Evolutionary conservation across 345 rosid species (phyloP).

Genomic region (Salix purpurea): DNA sequence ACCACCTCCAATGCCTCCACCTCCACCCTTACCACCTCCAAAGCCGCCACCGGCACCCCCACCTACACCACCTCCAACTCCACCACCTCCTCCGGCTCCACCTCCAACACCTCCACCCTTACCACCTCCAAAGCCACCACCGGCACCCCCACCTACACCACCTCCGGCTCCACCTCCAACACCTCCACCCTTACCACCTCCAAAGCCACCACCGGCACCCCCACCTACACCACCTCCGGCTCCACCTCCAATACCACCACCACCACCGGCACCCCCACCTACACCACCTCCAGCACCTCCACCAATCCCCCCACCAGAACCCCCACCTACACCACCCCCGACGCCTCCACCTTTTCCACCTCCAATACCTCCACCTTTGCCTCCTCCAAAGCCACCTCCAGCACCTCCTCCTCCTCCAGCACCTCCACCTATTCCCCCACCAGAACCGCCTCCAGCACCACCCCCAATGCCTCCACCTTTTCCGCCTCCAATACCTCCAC

Average conservation of each 20-base stretch:
- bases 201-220: background rate
- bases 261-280: background rate
- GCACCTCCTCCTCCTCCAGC: constrained; percentile 10
- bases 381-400: background rate
- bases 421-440: background rate
- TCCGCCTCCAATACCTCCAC: background rate
- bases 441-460: background rate
- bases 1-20: constrained; percentile 15
- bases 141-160: background rate
- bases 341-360: background rate
- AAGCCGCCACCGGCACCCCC: constrained; percentile 5
- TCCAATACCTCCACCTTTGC: background rate
- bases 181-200: constrained; percentile 1
- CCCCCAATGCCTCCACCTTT: background rate
- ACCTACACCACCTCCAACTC: background rate
- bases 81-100: background rate
- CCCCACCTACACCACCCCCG: background rate
- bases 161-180: constrained; percentile 2
- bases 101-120: constrained; percentile 5
- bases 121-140: background rate
- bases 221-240: background rate
- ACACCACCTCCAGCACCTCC: background rate
- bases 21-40: background rate
- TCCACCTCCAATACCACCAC: constrained; percentile 16
- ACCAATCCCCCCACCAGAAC: background rate